A percentile compares a stretch with the other conserved stretches of the same genome.
phyloP scores from a whole-genome alignment of 768 basidiomycete species.

The Paxillus involutus region DNA sequence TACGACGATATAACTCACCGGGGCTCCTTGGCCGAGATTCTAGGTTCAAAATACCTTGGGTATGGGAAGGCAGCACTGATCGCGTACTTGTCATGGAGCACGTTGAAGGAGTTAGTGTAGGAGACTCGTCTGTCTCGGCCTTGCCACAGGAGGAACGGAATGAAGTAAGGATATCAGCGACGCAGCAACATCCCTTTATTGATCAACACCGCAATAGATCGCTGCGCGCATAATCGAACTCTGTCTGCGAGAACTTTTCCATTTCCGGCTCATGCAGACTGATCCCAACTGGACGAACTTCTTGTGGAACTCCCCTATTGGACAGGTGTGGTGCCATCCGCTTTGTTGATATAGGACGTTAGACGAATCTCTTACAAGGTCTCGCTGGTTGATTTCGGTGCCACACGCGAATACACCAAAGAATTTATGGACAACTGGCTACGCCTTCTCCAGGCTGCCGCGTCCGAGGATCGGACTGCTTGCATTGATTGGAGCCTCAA shows the following conservation, averaged over 20 bases:
- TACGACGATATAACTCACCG: constrained; percentile 56
- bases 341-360: not conserved
- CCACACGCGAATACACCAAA: constrained; percentile 81
- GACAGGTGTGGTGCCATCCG: constrained; percentile 45
- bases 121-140: constrained; percentile 53
- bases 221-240: constrained; percentile 78
- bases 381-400: constrained; percentile 94
- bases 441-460: constrained; percentile 77
- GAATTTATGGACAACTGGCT: constrained; percentile 91
- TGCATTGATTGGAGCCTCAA: constrained; percentile 76
- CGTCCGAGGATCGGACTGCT: constrained; percentile 59
- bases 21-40: constrained; percentile 53
- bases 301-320: constrained; percentile 72
- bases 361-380: constrained; percentile 41
- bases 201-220: constrained; percentile 52
- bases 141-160: constrained; percentile 68
- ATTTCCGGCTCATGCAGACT: constrained; percentile 94
- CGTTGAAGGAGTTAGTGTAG: constrained; percentile 80
- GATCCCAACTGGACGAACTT: constrained; percentile 99
- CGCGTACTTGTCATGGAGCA: constrained; percentile 89
- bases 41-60: constrained; percentile 83
- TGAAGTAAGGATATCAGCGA: constrained; percentile 49
- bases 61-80: constrained; percentile 78
- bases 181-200: not conserved
- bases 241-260: constrained; percentile 87